Conservation (phyloP, 352 stramenopile species). For the Phytopythium montanum region DNA sequence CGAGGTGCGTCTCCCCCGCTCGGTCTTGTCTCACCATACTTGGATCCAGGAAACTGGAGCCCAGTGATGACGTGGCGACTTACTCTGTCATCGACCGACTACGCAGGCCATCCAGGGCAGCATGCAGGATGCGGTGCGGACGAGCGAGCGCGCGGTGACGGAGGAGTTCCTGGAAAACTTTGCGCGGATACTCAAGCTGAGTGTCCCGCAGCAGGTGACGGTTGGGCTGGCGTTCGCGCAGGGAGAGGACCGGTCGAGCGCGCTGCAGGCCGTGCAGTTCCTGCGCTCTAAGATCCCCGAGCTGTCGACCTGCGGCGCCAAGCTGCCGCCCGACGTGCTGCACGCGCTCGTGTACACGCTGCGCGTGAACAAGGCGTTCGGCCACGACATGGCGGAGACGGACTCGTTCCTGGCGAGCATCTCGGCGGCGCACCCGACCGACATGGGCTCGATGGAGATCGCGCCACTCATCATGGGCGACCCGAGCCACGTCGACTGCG, state of each 20-base stretch:
- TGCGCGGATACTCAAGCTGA: conserved; percentile 81
- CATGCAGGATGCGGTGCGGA: conserved; percentile 29
- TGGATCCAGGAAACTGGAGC: no score
- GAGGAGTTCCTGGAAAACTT: conserved; percentile 81
- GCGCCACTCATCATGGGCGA: conserved; percentile 84
- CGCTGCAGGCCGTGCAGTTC: conserved; percentile 66
- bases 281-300: conserved; percentile 82
- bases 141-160: conserved; percentile 42
- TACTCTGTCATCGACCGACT: background rate
- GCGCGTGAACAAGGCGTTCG: conserved; percentile 78
- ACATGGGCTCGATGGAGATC: conserved; percentile 85
- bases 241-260: conserved; percentile 53
- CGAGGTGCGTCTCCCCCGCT: conserved; percentile 32
- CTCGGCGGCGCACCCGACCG: conserved; percentile 76
- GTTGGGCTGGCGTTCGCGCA: conserved; percentile 81
- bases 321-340: conserved; percentile 81
- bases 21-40: background rate
- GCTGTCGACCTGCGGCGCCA: conserved; percentile 75
- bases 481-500: conserved; percentile 82
- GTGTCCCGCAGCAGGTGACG: conserved; percentile 81
- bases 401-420: conserved; percentile 87
- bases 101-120: conserved; percentile 66
- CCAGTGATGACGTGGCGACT: background rate
- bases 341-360: conserved; percentile 82
- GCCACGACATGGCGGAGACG: conserved; percentile 64